Conservation (phyloP, 495 filamentous ascomycete species). For the Glonium stellatum region DNA sequence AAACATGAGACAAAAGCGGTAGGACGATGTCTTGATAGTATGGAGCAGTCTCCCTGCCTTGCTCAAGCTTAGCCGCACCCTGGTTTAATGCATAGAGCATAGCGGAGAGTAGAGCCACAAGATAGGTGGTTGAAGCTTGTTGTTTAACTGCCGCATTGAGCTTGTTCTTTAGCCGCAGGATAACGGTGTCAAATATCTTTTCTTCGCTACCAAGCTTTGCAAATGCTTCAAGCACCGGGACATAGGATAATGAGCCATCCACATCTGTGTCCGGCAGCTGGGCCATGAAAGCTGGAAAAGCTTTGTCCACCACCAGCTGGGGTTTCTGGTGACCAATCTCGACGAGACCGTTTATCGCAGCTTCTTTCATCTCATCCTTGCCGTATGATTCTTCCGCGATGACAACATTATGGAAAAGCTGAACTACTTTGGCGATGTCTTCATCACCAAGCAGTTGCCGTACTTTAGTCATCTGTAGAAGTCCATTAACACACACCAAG, state of each 20-base stretch:
- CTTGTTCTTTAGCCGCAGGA: constrained; percentile 61
- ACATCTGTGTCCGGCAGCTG: constrained; percentile 55
- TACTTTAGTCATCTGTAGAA: constrained; percentile 50
- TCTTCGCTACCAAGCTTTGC: constrained; percentile 61
- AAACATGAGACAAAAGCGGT: constrained; percentile 26
- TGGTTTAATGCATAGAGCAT: constrained; percentile 58
- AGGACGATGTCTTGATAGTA: constrained; percentile 59
- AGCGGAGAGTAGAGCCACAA: constrained; percentile 55
- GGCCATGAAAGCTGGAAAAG: constrained; percentile 67
- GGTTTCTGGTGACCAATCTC: constrained; percentile 61
- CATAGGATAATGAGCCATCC: constrained; percentile 39
- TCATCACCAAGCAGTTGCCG: constrained; percentile 55
- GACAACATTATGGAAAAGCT: constrained; percentile 59
- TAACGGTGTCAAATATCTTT: constrained; percentile 61
- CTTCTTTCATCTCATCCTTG: constrained; percentile 52
- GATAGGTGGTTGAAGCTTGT: constrained; percentile 49
- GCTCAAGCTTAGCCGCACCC: constrained; percentile 40
- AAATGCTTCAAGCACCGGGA: constrained; percentile 57
- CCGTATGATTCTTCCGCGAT: constrained; percentile 53
- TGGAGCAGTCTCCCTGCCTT: constrained; percentile 44
- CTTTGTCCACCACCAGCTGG: constrained; percentile 61
- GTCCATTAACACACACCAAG: constrained; percentile 51
- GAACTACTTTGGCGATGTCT: constrained; percentile 56
- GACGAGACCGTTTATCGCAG: constrained; percentile 57
- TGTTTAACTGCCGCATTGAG: constrained; percentile 52